Evolutionary conservation across 1,284 basidiomycete genomes (phyloP), one percentile per base, ranked within the genome.

Genomic region (Ustilago cynodontis): DNA sequence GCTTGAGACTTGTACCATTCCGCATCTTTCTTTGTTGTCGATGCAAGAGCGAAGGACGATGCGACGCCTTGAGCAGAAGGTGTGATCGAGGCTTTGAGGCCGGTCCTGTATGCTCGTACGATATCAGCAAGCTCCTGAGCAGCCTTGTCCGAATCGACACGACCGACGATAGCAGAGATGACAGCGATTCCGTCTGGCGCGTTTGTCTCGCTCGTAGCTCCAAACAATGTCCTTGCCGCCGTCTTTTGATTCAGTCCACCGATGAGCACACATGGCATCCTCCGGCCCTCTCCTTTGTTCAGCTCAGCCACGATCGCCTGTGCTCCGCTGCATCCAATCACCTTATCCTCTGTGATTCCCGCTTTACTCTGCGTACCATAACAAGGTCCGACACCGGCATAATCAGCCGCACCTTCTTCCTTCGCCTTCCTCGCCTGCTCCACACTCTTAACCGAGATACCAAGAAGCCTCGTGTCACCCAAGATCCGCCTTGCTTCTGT

Each of bases 111-210:
- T 1, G 78, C 79, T 45, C 83, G 76, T 3, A 88, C 79, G 26
- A 87, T 83, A 0, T 66, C 59, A 43, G 77, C 73, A 16, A 89
- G 83, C 13, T 84, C 80, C 18, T 66, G 35, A 0, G 94, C 90
- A 0, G 92, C 89, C 14, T 86, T 82, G 41, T 86, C 85, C 0
- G 95, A 94, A n/a, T 90, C 87, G 0, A 65, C 53, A 0, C 93
- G 92, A 1, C 90, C 89, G 13, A 94, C 89, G 71, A 98, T 94
- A 31, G 95, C 94, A 18, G 93, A 95, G 58, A 98, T 93, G 57
- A 98, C 91, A 7, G 96, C 95, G 22, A 98, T 89, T 0, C 96
- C 95, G 74, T 83, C 78, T 9, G 84, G 81, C 0, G 55, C 62
- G 35, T 79, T 79, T 1, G 16, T 33, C 24, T 52, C 39, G 41